phyloP scores from a whole-genome alignment of 2,329 filamentous ascomycete species.

The Penicillium sclerotigenum region DNA sequence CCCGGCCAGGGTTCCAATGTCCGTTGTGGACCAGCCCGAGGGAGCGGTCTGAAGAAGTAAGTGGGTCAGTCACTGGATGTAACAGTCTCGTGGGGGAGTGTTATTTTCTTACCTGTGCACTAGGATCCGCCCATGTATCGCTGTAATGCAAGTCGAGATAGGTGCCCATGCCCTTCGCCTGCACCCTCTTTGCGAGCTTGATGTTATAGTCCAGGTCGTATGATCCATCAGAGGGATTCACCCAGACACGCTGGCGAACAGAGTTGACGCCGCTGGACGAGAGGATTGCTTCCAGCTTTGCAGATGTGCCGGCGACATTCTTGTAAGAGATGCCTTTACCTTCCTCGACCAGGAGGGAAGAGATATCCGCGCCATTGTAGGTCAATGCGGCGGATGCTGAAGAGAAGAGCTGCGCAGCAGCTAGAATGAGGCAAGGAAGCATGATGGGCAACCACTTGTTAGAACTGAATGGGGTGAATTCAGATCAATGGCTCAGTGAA shows the following conservation, averaged over 20 bases:
- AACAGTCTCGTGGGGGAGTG: background rate
- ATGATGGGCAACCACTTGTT: background rate
- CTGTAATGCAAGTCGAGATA: conserved; percentile 65
- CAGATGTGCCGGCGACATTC: conserved; percentile 50
- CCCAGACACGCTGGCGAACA: conserved; percentile 69
- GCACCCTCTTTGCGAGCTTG: conserved; percentile 62
- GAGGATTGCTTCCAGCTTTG: conserved; percentile 63
- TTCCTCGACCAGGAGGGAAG: conserved; percentile 64
- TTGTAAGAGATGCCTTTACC: conserved; percentile 60
- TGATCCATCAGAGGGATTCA: conserved; percentile 61
- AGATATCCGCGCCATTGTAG: conserved; percentile 69
- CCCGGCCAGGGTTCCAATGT: conserved; percentile 57
- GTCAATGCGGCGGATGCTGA: conserved; percentile 50
- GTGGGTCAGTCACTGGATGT: background rate
- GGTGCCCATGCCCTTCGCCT: conserved; percentile 59
- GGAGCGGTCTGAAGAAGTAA: conserved; percentile 48
- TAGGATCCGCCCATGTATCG: conserved; percentile 70
- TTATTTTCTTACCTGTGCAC: conserved; percentile 49
- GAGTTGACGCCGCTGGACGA: conserved; percentile 63
- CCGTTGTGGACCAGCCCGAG: conserved; percentile 58
- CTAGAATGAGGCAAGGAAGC: conserved; percentile 17
- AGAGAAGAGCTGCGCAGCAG: conserved; percentile 14
- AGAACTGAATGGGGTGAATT: background rate
- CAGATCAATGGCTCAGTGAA: background rate
- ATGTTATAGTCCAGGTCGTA: conserved; percentile 71